A percentile compares a stretch with the other conserved stretches of the same genome.
These are phyloP conservation scores for Globisporangium rhizosaccharum DNA, from an alignment of 352 stramenopile genomes.

Conservation along the genomic window DNA sequence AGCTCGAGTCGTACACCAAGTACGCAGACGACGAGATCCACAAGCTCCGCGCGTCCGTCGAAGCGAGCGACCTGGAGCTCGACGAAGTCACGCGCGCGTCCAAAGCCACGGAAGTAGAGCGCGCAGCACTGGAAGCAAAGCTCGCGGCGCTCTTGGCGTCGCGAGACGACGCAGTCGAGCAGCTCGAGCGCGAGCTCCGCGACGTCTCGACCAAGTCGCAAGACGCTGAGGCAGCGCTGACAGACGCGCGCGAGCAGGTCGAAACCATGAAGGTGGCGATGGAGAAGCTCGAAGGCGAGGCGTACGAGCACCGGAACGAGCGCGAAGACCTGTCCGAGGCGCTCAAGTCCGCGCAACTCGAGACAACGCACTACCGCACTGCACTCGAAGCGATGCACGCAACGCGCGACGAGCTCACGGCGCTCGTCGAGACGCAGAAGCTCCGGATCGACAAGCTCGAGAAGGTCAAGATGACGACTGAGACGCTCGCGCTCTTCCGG, in stretches of 20 bases:
- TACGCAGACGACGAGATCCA: slow-evolving; percentile 48
- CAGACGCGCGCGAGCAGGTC: slow-evolving; percentile 17
- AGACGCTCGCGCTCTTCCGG: slow-evolving; percentile 62
- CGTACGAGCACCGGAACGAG: slow-evolving; percentile 38
- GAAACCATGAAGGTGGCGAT: slow-evolving; percentile 32
- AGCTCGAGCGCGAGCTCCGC: slow-evolving; percentile 23
- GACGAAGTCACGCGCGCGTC: slow-evolving; percentile 9
- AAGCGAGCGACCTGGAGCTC: slow-evolving; percentile 28
- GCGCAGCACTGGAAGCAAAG: slow-evolving; percentile 18
- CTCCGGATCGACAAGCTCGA: slow-evolving; percentile 72
- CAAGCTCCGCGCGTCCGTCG: slow-evolving; percentile 32
- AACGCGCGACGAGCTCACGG: slow-evolving; percentile 37
- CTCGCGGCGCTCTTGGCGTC: slow-evolving; percentile 24
- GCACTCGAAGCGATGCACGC: slow-evolving; percentile 35
- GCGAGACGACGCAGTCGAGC: slow-evolving; percentile 19
- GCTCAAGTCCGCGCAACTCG: slow-evolving; percentile 48
- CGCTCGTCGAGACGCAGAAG: slow-evolving; percentile 46
- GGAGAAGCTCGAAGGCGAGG: slow-evolving; percentile 51
- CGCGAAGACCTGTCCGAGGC: slow-evolving; percentile 43
- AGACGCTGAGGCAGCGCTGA: slow-evolving; percentile 15
- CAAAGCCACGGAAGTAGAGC: slow-evolving; percentile 15
- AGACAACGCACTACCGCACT: slow-evolving; percentile 47
- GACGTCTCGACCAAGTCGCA: slow-evolving; percentile 26
- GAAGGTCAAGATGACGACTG: slow-evolving; percentile 80
- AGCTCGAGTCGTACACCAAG: slow-evolving; percentile 46